Evolutionary conservation across 2,329 filamentous ascomycete genomes (phyloP).

Genomic region (Xylariales sp.): DNA sequence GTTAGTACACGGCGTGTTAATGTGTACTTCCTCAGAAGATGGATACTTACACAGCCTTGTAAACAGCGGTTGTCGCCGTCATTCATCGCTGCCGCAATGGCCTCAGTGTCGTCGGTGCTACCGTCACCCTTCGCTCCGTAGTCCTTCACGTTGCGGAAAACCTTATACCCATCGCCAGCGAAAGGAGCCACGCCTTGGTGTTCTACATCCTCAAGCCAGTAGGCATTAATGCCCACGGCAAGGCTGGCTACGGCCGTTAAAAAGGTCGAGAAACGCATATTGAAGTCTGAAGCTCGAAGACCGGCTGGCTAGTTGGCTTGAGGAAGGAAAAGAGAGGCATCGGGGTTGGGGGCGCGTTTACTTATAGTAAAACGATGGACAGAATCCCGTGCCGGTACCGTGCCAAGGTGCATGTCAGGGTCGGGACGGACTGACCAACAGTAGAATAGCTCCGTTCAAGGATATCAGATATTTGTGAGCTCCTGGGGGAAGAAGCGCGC

Average conservation of each 20-base stretch:
- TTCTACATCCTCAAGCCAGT: conserved; percentile 50
- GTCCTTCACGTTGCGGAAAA: conserved; percentile 62
- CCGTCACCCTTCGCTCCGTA: conserved; percentile 61
- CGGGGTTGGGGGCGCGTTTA: conserved; percentile 37
- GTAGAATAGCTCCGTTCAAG: conserved; percentile 29
- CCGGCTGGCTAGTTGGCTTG: conserved; percentile 31
- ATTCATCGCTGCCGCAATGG: conserved; percentile 59
- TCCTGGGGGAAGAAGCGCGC: conserved; percentile 31
- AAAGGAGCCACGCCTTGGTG: conserved; percentile 59
- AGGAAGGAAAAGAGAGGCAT: conserved; percentile 30
- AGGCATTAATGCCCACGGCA: conserved; percentile 48
- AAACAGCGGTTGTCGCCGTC: conserved; percentile 55
- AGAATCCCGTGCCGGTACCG: conserved; percentile 31
- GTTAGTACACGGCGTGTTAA: conserved; percentile 9
- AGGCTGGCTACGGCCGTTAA: conserved; percentile 48
- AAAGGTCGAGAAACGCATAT: conserved; percentile 49
- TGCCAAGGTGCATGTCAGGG: conserved; percentile 26
- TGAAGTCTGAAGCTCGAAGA: conserved; percentile 36
- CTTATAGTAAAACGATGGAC: conserved; percentile 42
- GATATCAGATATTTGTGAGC: conserved; percentile 24
- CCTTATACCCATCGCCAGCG: conserved; percentile 54
- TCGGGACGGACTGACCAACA: conserved; percentile 28
- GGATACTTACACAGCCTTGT: conserved; percentile 54
- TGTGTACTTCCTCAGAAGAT: background rate
- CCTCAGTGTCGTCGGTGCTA: conserved; percentile 58